Base-by-base conservation (phyloP, 1,284 basidiomycete species). In the Cystobasidium slooffiae region DNA sequence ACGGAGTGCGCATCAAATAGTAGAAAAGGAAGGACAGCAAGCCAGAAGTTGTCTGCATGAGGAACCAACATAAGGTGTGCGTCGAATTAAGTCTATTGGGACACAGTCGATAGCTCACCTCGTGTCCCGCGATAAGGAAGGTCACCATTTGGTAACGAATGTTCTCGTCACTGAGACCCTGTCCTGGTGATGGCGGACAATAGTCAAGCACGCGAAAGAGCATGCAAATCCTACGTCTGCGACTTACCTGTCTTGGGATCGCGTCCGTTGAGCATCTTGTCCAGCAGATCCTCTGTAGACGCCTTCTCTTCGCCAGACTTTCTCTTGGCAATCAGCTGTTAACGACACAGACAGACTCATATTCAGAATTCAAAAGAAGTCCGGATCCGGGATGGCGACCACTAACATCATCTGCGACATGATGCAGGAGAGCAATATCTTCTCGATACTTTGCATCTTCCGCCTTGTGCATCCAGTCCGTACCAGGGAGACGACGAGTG, bases 1-100 rank as follows among this genome's bases (percentile, higher is more conserved):
- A 31, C 1, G 53, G 53, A 31, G 53, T 31, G 9, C 53, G 53
- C 53, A 56, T 56, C 24, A 56, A 37, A 56, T 56, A 56, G 53
- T 56, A 56, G 53, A 56, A 56, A n/a, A 56, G 53, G 53, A 56
- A 56, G 3, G 53, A 56, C 24, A 56, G 53, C 53, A 56, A 12
- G n/a, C 53, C 53, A 56, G 53, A 56, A 31, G 53, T 56, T 6
- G 53, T 56, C 53, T 56, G 24, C 14, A 31, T 9, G 24, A 37
- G 53, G 39, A 12, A 56, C 9, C 9, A 18, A 37, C 6, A 37
- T 56, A 22, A 56, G 53, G 12, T 56, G 53, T 31, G 9, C 24
- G 5, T 12, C 24, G 1, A 10, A 12, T 37, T 5, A 37, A 12
- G 9, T 10, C 14, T 24, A 3, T 56, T 31, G 31, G 31, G 31